Base-by-base conservation (phyloP, 2,329 filamentous ascomycete genomes). In the Alternaria infectoria region DNA sequence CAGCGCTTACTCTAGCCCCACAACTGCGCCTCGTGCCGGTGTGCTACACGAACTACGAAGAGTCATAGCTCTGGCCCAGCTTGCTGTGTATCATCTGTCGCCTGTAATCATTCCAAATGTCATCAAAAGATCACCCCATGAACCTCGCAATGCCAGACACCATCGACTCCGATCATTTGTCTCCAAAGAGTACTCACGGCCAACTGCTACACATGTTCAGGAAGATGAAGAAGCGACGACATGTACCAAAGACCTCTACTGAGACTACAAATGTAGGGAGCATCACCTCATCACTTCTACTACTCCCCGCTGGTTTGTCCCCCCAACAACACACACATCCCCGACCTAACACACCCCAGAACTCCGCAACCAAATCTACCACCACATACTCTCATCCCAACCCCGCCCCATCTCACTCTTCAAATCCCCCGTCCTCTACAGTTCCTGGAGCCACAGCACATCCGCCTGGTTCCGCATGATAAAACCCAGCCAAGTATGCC, bases 41-140 rank as follows among this genome's bases (percentile, higher is more conserved):
- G 15, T 36, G 32, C 8, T 13, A n/a, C 17, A 40, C 15, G 36
- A 40, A 40, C 36, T 17, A 40, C 36, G 9, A 40, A 10, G 36
- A 40, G 36, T 40, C 36, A 40, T 2, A 10, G 8, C 3, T 2
- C 36, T 40, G 15, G 2, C 36, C 9, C 36, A 40, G 36, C 15
- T 1, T 3, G 36, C 8, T 40, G 15, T 17, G 36, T 40, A 40
- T 0, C 0, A 40, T n/a, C 3, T 17, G 8, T 0, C 1, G 36
- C n/a, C n/a, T n/a, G n/a, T n/a, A n/a, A n/a, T n/a, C n/a, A n/a
- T n/a, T n/a, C n/a, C n/a, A n/a, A n/a, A n/a, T n/a, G n/a, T n/a
- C n/a, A n/a, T n/a, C n/a, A n/a, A n/a, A n/a, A 40, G 15, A 17
- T 1, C 0, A n/a, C 36, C 2, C 36, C 4, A 6, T 3, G 36